Conservation (phyloP, 805 yeast species). For the Myxozyma vanderwaltii region DNA sequence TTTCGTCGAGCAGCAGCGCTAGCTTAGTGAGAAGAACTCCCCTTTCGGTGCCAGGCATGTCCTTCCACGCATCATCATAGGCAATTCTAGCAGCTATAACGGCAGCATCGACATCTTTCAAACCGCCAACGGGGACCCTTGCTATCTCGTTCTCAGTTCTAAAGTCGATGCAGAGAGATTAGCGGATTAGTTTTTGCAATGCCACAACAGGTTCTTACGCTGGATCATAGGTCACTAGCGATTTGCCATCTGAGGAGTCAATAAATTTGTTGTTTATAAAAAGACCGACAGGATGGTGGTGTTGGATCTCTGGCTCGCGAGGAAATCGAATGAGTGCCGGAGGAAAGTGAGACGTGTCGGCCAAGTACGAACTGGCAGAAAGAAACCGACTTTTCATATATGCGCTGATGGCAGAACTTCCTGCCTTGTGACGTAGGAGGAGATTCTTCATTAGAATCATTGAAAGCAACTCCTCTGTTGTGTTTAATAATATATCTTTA, state of each 20-base stretch:
- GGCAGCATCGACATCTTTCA: constrained; percentile 18
- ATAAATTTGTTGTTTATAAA: constrained; percentile 86
- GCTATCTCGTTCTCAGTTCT: constrained; percentile 17
- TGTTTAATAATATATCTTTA: too few species aligned
- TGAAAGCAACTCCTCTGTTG: too few species aligned
- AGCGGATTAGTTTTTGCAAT: neutral
- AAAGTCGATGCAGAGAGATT: neutral
- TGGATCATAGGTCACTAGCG: constrained; percentile 45
- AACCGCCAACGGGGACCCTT: constrained; percentile 5
- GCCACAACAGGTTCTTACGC: constrained; percentile 4
- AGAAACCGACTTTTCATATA: neutral
- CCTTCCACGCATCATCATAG: constrained; percentile 10
- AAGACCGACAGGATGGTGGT: constrained; percentile 83
- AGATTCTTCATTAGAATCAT: too few species aligned
- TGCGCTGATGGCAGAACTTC: too few species aligned
- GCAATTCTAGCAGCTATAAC: constrained; percentile 20
- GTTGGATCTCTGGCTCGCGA: neutral
- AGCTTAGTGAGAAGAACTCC: constrained; percentile 9
- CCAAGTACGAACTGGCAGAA: neutral
- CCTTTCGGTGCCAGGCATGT: constrained; percentile 17
- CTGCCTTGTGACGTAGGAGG: too few species aligned
- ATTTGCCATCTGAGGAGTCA: constrained; percentile 55
- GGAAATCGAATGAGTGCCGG: neutral
- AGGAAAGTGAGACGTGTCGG: neutral
- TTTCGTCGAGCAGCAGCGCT: constrained; percentile 7